These are phyloP conservation scores for Bruguiera hainesii DNA, from an alignment of 441 rosid genomes.

Conservation along the genomic window DNA sequence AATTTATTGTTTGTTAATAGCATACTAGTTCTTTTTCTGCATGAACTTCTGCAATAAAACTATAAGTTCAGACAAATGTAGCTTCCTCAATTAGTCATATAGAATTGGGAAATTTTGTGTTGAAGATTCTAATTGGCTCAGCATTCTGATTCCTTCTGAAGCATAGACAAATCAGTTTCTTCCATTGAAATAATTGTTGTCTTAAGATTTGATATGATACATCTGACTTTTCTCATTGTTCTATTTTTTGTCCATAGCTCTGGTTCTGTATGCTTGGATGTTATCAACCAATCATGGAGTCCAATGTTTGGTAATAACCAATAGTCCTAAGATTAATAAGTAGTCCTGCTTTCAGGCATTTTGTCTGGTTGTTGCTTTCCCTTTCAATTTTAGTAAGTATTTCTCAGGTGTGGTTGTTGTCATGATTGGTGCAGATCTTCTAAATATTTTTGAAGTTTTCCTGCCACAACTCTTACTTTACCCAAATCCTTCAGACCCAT, in stretches of 20 bases:
- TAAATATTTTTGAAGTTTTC: constrained; percentile 62
- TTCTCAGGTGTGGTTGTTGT: constrained; percentile 2
- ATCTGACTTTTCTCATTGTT: background rate
- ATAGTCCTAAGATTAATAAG: background rate
- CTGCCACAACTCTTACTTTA: constrained; percentile 69
- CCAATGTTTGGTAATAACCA: constrained; percentile 69
- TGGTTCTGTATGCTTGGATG: constrained; percentile 79
- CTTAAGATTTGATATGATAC: constrained; percentile 2
- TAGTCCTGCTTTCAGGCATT: background rate
- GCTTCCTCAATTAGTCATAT: constrained; percentile 3
- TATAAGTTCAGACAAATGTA: background rate
- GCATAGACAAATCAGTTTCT: background rate
- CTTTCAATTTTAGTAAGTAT: constrained; percentile 2
- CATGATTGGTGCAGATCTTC: constrained; percentile 46
- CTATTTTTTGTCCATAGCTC: constrained; percentile 40
- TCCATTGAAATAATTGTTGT: background rate
- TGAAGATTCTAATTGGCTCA: background rate
- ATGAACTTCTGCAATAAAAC: background rate
- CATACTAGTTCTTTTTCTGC: background rate
- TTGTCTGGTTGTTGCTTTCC: background rate
- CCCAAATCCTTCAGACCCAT: constrained; percentile 67
- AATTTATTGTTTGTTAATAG: constrained; percentile 13
- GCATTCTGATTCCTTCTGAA: background rate
- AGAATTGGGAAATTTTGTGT: background rate
- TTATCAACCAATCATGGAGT: constrained; percentile 82